Conservation (phyloP, 306 rosid species). For the Castanea sativa region DNA sequence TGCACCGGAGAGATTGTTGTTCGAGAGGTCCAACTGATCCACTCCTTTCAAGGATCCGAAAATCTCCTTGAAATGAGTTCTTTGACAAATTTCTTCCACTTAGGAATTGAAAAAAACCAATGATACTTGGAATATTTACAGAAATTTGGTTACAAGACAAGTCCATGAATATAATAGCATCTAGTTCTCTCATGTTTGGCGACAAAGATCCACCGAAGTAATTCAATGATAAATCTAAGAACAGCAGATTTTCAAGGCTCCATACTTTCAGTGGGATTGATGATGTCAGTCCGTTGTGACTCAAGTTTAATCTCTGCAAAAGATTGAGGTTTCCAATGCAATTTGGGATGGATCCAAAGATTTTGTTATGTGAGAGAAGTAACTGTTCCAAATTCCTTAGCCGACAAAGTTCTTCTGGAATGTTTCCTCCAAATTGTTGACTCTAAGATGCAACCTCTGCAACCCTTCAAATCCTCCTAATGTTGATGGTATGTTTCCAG, state of each 20-base stretch:
- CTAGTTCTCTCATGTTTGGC: no score
- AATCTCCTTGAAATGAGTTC: no score
- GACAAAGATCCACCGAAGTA: accelerated
- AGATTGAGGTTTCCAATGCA: no score
- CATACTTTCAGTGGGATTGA: background rate
- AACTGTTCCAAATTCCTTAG: background rate
- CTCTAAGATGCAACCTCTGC: background rate
- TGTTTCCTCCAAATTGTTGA: background rate
- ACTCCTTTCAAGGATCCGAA: no score
- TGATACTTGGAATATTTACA: no score
- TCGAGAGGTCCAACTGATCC: no score
- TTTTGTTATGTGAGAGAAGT: no score
- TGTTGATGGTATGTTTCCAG: background rate
- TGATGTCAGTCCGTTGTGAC: background rate
- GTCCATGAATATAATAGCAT: accelerated
- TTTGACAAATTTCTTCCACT: no score
- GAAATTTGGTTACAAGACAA: background rate
- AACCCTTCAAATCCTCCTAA: background rate
- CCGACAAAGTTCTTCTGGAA: background rate
- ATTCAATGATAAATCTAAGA: background rate
- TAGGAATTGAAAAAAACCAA: no score
- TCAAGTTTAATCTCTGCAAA: no score
- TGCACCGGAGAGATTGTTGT: no score
- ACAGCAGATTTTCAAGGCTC: background rate
- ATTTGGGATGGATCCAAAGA: no score